Conservation (phyloP, 805 yeast species). For the Jamesozyma piceae region DNA sequence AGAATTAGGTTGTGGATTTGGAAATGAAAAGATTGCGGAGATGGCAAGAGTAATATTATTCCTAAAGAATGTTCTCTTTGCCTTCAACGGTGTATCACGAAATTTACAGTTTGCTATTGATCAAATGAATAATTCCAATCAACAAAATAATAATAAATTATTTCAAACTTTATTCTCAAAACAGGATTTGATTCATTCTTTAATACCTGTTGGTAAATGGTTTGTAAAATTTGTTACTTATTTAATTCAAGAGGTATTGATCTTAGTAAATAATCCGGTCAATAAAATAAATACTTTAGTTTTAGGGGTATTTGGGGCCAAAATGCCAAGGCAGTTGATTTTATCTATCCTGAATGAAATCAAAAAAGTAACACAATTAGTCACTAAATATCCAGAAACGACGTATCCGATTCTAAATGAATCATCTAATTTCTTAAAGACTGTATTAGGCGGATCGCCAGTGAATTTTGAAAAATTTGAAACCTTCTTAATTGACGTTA, state of each 20-base stretch:
- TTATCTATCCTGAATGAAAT: constrained; percentile 59
- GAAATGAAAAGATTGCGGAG: constrained; percentile 20
- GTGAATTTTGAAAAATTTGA: constrained; percentile 50
- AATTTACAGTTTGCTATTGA: constrained; percentile 32
- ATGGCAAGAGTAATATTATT: constrained; percentile 27
- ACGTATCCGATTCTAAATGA: constrained; percentile 32
- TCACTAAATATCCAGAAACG: constrained; percentile 48
- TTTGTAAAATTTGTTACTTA: constrained; percentile 67
- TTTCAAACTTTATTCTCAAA: constrained; percentile 46
- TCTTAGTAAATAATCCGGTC: constrained; percentile 29
- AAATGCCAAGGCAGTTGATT: constrained; percentile 60
- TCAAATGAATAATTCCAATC: constrained; percentile 15
- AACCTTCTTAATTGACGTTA: constrained; percentile 52
- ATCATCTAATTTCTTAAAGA: constrained; percentile 25
- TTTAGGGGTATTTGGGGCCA: constrained; percentile 52
- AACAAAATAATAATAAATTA: constrained; percentile 30
- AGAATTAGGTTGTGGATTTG: constrained; percentile 27
- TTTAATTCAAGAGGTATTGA: constrained; percentile 62
- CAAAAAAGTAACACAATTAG: constrained; percentile 47
- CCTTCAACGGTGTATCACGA: constrained; percentile 30
- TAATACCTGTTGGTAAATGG: constrained; percentile 81
- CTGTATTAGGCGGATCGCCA: constrained; percentile 37
- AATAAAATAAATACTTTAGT: constrained; percentile 35
- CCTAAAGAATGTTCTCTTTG: constrained; percentile 27
- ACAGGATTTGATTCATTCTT: constrained; percentile 52